Conservation (phyloP, 2,329 filamentous ascomycete genomes). For the Fusarium pseudonygamai region DNA sequence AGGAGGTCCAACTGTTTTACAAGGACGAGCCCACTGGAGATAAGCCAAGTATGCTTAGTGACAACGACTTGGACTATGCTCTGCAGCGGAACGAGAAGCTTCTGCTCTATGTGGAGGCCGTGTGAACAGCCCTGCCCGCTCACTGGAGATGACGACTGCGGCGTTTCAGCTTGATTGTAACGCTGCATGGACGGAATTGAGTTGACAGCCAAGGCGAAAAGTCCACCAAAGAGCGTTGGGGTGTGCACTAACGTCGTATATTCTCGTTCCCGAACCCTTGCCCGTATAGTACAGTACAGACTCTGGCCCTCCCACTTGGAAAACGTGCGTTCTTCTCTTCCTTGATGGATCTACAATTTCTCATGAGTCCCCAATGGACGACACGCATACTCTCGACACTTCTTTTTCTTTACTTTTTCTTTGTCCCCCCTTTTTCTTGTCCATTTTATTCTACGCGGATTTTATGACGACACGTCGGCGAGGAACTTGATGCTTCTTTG, state of each 20-base stretch:
- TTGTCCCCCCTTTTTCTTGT: neutral
- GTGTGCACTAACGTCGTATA: conserved; percentile 5
- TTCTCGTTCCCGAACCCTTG: conserved; percentile 11
- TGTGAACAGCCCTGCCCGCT: conserved; percentile 45
- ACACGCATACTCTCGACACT: neutral
- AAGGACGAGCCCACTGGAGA: conserved; percentile 83
- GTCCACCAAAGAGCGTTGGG: conserved; percentile 10
- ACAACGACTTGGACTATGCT: conserved; percentile 83
- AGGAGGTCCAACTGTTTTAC: conserved; percentile 84
- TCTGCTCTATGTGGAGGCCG: conserved; percentile 74
- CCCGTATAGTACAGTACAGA: conserved; percentile 11
- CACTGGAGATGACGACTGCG: conserved; percentile 15
- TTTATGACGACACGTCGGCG: conserved; percentile 41
- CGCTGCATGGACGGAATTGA: conserved; percentile 10
- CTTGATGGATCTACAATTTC: conserved; percentile 29
- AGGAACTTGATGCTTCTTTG: conserved; percentile 42
- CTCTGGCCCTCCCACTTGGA: neutral
- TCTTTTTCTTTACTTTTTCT: neutral
- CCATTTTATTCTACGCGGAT: conserved; percentile 23
- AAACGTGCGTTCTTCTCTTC: conserved; percentile 20
- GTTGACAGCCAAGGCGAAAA: conserved; percentile 19
- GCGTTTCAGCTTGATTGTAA: conserved; percentile 37
- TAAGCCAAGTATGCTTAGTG: conserved; percentile 77
- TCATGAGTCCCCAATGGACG: conserved; percentile 33
- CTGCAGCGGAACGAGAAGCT: conserved; percentile 88